A percentile compares a stretch with the other conserved stretches of the same genome.
These are phyloP conservation scores for Thelephora terrestris DNA, from an alignment of 1,284 basidiomycete genomes.

Conservation along the genomic window DNA sequence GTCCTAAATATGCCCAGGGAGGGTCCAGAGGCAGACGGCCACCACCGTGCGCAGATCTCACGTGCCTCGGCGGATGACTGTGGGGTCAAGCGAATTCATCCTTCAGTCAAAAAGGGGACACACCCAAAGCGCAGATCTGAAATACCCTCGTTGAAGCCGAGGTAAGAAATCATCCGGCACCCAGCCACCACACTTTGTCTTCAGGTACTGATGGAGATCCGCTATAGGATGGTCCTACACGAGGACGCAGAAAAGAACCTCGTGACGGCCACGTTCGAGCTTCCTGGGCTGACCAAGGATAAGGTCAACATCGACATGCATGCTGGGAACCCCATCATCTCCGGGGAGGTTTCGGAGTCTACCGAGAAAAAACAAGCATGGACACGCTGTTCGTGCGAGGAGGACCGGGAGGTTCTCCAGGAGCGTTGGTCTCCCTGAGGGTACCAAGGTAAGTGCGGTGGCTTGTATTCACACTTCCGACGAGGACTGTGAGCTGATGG, in stretches of 20 bases:
- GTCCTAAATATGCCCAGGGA: conserved; percentile 83
- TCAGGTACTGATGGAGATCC: background rate
- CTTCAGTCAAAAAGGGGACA: too few species aligned
- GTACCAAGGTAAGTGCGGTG: conserved; percentile 31
- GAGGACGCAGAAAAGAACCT: conserved; percentile 30
- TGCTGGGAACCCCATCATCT: conserved; percentile 33
- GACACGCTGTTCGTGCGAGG: conserved; percentile 41
- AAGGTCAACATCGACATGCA: conserved; percentile 33
- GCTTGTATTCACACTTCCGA: background rate
- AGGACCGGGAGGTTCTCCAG: conserved; percentile 37
- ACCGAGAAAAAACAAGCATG: conserved; percentile 29
- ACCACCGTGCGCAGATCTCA: too few species aligned
- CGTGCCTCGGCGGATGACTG: too few species aligned
- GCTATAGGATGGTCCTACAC: conserved; percentile 35
- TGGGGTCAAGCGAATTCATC: too few species aligned
- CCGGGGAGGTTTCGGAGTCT: conserved; percentile 30
- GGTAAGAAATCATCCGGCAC: conserved; percentile 12
- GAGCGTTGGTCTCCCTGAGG: conserved; percentile 33
- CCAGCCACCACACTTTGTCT: background rate
- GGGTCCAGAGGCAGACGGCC: too few species aligned
- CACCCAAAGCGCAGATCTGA: too few species aligned
- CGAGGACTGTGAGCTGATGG: conserved; percentile 2
- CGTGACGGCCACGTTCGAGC: conserved; percentile 38
- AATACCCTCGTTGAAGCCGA: conserved; percentile 18
- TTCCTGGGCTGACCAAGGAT: conserved; percentile 36